Evolutionary conservation across 495 filamentous ascomycete species (phyloP), one percentile per base, ranked within the genome.

Genomic region (Daldinia grandis): DNA sequence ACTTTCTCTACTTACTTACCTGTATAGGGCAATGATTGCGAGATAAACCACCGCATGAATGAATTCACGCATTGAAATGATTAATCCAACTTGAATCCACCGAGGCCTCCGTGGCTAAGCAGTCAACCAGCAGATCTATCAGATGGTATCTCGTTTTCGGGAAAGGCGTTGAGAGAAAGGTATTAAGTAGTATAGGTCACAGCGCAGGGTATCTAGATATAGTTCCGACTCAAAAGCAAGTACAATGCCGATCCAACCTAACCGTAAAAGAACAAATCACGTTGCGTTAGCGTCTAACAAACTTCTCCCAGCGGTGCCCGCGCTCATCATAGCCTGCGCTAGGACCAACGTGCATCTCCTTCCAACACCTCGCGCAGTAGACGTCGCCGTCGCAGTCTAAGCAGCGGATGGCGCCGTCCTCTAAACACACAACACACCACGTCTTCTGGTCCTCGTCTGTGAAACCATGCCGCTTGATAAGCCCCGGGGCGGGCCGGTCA

Each of bases 341-440:
- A 31, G 82, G 81, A 0, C 89, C 89, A 2, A 85, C 79, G 67
- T 93, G 90, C 74, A 90, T 90, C 71, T 91, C 90, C 53, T 78
- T 81, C 90, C 89, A 93, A 78, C 90, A 92, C 5, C 82, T 74
- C 9, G 78, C 80, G 76, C 90, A 93, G 72, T 91, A 93, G 17
- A 89, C 74, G 62, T 92, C 89, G 7, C 81, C 83, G 62, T 89
- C 88, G 72, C 90, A 92, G 10, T 87, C 90, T 2, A 83, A 57
- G 72, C 90, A 93, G 56, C 78, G 75, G 10, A 92, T 78, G 4
- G 83, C 84, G 3, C 88, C 89, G 68, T 92, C 89, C 37, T 88
- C 87, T 31, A 87, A 87, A 71, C 90, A 93, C 50, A 92, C 91
- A 14, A 85, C 81, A 74, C 90, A 93, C 90, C 90, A 92, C 24